Evolutionary conservation across 2,329 filamentous ascomycete species (phyloP).

Genomic region (Pseudogymnoascus sp.): DNA sequence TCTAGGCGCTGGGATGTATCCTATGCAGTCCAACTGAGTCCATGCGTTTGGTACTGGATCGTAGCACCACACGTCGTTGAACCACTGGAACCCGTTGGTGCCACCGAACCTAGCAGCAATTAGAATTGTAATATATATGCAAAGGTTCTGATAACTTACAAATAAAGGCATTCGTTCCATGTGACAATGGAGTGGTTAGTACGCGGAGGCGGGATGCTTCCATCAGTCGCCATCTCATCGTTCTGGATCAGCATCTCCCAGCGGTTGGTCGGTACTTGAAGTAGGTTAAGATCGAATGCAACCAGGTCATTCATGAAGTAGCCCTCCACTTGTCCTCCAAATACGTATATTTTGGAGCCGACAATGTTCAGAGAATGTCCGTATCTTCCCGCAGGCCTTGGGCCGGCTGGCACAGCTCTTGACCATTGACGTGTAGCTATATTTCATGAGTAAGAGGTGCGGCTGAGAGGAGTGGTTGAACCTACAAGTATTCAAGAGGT

Average conservation of each 20-base stretch:
- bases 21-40: constrained; percentile 89
- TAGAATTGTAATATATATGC: constrained; percentile 15
- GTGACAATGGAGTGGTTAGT: constrained; percentile 93
- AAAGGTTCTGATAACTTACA: constrained; percentile 51
- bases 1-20: constrained; percentile 87
- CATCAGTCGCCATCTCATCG: constrained; percentile 47
- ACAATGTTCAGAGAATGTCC: constrained; percentile 95
- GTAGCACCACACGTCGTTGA: constrained; percentile 98
- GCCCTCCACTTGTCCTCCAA: constrained; percentile 94
- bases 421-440: constrained; percentile 96
- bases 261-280: constrained; percentile 82
- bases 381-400: constrained; percentile 82
- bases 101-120: constrained; percentile 69
- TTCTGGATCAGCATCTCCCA: constrained; percentile 90
- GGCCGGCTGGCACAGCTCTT: constrained; percentile 77
- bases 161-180: constrained; percentile 85
- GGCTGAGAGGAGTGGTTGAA: constrained; percentile 19
- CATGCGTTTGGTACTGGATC: constrained; percentile 77
- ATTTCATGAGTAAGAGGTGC: constrained; percentile 33
- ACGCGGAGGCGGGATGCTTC: constrained; percentile 72
- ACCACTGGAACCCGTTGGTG: constrained; percentile 93
- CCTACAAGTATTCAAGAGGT: constrained; percentile 95
- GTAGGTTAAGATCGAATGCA: constrained; percentile 89
- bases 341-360: constrained; percentile 94
- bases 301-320: constrained; percentile 97